Percentiles rank a stretch among this genome's conserved stretches.
phyloP scores from a whole-genome alignment of 2,329 filamentous ascomycete species.

The Fusarium hostae region DNA sequence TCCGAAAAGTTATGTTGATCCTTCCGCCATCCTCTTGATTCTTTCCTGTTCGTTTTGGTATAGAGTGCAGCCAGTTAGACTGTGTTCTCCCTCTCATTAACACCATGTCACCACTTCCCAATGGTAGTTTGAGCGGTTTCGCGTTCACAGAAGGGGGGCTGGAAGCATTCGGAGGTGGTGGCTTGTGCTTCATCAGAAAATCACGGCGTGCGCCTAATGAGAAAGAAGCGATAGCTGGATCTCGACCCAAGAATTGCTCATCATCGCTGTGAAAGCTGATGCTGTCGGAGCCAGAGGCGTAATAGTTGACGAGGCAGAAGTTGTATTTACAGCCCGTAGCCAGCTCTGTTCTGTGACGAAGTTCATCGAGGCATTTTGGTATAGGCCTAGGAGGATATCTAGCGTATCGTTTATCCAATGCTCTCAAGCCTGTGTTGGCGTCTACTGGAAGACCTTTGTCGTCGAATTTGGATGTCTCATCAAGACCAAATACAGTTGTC shows the following conservation, averaged over 20 bases:
- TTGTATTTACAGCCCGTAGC: constrained; percentile 77
- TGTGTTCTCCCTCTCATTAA: constrained; percentile 83
- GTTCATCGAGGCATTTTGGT: constrained; percentile 73
- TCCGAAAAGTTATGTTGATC: constrained; percentile 83
- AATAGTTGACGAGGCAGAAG: constrained; percentile 86
- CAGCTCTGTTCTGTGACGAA: constrained; percentile 72
- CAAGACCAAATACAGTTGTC: constrained; percentile 68
- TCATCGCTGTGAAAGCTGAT: constrained; percentile 86
- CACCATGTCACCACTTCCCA: constrained; percentile 80
- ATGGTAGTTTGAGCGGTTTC: constrained; percentile 60
- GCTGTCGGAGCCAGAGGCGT: constrained; percentile 79
- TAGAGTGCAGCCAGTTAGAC: constrained; percentile 79
- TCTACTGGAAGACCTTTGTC: constrained; percentile 57
- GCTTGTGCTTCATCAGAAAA: constrained; percentile 84
- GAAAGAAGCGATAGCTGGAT: constrained; percentile 80
- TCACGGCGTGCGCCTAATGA: constrained; percentile 78
- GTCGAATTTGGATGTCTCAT: constrained; percentile 72
- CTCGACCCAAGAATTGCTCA: constrained; percentile 76
- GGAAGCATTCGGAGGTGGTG: constrained; percentile 53
- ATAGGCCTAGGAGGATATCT: constrained; percentile 74
- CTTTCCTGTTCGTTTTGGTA: constrained; percentile 77
- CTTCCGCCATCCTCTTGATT: constrained; percentile 70
- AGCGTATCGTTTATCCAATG: constrained; percentile 63
- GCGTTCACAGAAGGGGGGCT: constrained; percentile 39
- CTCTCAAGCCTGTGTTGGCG: constrained; percentile 53